Base-by-base conservation (phyloP, 495 filamentous ascomycete genomes). In the Annulohypoxylon bovei region DNA sequence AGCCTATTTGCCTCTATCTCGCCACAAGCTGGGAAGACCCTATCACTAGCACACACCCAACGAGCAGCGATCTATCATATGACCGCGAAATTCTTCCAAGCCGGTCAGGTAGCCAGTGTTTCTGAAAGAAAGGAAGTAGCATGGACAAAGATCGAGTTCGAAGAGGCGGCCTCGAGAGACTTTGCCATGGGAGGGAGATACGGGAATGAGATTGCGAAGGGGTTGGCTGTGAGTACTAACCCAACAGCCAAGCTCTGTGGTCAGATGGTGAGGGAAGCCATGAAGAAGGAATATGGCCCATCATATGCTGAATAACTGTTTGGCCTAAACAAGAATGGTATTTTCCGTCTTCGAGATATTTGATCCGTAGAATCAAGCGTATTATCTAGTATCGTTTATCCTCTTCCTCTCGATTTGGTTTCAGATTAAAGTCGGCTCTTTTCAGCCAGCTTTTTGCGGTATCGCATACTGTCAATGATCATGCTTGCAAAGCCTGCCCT, bases 221-320 rank as follows among this genome's bases (percentile, higher is more conserved):
- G 86, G 46, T 79, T 96, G 80, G 89, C 91, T 1, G 93, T 95
- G 47, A 85, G 86, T 78, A 92, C 89, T 42, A 97, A 97, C 83
- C 93, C 93, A 32, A 92, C 92, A 70, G 93, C 93, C 25, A 96
- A 94, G 83, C 84, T 96, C 75, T 97, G 93, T 80, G 93, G 93
- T 12, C 87, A 87, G 28, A 95, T 97, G 82, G 92, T 97, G 9
- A 89, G 88, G 78, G 91, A 95, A 81, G 92, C 92, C 40, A 87
- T 97, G 86, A 89, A 84, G 81, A 92, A 90, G 81, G 93, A 97
- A 80, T 85, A 85, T 57, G 83, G 82, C 1, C 75, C 78, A 7
- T 74, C 70, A 25, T 80, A 77, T 67, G 74, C 69, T 42, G 61
- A 52, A 67, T 82, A 47, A 78, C 32, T 14, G 16, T 50, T 50